Percentiles rank a stretch among this genome's conserved stretches.
phyloP scores from a whole-genome alignment of 345 rosid species.

The Citrus mangshanensis region DNA sequence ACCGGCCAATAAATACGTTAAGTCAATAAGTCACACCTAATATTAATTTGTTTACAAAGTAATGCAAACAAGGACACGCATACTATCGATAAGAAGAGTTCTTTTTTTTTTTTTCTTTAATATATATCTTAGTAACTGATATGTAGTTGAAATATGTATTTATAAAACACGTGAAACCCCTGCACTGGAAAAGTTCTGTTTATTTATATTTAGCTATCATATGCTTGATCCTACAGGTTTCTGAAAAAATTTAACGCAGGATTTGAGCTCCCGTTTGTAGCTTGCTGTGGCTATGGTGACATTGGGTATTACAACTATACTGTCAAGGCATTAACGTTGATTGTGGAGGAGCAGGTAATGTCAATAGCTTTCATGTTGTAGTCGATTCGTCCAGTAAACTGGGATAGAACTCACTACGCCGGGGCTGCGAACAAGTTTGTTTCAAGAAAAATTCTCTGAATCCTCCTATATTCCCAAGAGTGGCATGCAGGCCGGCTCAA shows the following conservation, averaged over 20 bases:
- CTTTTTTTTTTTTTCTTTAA: too few species aligned
- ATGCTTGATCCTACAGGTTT: not conserved
- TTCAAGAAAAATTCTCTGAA: constrained; percentile 30
- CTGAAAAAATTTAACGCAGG: constrained; percentile 13
- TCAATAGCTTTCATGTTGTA: constrained; percentile 12
- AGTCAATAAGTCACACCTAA: not conserved
- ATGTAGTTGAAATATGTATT: too few species aligned
- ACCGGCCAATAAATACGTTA: constrained; percentile 43
- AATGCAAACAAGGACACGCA: too few species aligned
- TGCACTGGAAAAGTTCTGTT: too few species aligned
- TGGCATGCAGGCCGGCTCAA: constrained; percentile 16
- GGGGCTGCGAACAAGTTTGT: constrained; percentile 35
- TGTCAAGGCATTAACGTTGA: not conserved
- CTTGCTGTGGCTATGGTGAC: constrained; percentile 38
- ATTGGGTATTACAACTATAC: constrained; percentile 19
- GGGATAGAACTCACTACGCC: constrained; percentile 39
- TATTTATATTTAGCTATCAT: too few species aligned
- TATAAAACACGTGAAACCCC: too few species aligned
- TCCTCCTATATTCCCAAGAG: constrained; percentile 20
- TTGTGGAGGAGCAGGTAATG: constrained; percentile 20
- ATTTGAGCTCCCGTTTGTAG: constrained; percentile 21
- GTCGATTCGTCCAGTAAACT: constrained; percentile 24
- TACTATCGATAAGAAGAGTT: too few species aligned
- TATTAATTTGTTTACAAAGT: too few species aligned
- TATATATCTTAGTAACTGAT: too few species aligned